phyloP scores from a whole-genome alignment of 352 stramenopile species.

The Globisporangium rhizosaccharum region DNA sequence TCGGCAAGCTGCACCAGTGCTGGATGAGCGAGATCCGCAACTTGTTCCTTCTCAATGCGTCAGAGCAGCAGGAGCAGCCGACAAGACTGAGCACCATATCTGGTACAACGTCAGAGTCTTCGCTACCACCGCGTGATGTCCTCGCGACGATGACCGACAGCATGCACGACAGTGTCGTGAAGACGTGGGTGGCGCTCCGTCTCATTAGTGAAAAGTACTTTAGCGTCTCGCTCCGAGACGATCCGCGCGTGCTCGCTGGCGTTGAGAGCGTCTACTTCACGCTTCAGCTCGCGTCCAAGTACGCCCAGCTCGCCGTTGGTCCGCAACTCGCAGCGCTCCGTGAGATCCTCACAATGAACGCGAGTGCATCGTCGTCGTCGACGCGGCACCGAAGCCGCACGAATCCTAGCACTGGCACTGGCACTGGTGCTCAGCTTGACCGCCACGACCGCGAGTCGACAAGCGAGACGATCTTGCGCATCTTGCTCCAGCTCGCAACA shows the following conservation, averaged over 20 bases:
- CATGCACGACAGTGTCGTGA: slow-evolving; percentile 11
- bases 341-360: slow-evolving; percentile 21
- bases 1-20: slow-evolving; percentile 56
- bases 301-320: slow-evolving; percentile 4
- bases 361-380: slow-evolving; percentile 14
- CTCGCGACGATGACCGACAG: too few species aligned
- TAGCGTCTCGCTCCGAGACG: slow-evolving; percentile 38
- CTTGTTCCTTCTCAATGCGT: slow-evolving; percentile 34
- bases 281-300: slow-evolving; percentile 21
- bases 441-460: not conserved
- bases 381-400: not conserved
- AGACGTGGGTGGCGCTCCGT: slow-evolving; percentile 24
- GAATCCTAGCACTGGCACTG: not conserved
- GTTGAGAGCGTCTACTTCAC: slow-evolving; percentile 41
- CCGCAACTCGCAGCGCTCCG: slow-evolving; percentile 8
- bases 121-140: too few species aligned
- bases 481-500: slow-evolving; percentile 10
- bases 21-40: slow-evolving; percentile 51
- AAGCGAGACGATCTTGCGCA: slow-evolving; percentile 3
- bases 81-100: not conserved
- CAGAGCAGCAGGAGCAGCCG: not conserved
- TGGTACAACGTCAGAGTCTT: not conserved
- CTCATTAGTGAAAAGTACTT: slow-evolving; percentile 64
- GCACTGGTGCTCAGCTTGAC: not conserved
- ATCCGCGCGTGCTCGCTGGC: slow-evolving; percentile 15